Conservation (phyloP, 2,329 filamentous ascomycete genomes). For the Pseudocercospora musae region DNA sequence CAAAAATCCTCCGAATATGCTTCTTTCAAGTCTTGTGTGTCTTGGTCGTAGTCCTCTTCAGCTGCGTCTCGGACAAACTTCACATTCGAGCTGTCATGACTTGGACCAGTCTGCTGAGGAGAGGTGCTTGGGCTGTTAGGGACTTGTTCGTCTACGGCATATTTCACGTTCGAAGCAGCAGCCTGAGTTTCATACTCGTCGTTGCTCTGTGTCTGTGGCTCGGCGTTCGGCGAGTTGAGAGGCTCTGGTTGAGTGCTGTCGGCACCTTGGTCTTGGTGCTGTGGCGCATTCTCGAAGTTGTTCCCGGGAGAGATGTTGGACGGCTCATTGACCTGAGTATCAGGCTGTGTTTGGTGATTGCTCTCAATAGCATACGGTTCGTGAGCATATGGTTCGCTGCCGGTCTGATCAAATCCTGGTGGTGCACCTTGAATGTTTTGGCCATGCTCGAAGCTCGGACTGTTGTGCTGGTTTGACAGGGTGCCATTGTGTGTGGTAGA, state of each 20-base stretch:
- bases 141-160: neutral
- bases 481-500: neutral
- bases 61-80: neutral
- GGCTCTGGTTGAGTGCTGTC: neutral
- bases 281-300: neutral
- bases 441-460: neutral
- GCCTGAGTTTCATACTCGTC: neutral
- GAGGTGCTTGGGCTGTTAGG: neutral
- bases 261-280: neutral
- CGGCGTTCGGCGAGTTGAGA: neutral
- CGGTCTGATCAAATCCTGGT: neutral
- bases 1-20: neutral
- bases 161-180: neutral
- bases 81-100: neutral
- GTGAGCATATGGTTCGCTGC: neutral
- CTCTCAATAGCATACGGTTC: neutral
- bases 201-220: neutral
- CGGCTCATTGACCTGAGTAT: neutral
- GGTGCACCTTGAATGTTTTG: neutral
- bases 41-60: neutral
- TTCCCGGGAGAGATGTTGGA: neutral
- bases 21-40: neutral
- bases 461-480: neutral
- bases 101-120: neutral
- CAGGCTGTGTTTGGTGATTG: neutral